Percentiles rank a stretch among this genome's conserved stretches.
These are phyloP conservation scores for Zygnema circumcarinatum DNA, from an alignment of 139 green algal species.

Conservation along the genomic window DNA sequence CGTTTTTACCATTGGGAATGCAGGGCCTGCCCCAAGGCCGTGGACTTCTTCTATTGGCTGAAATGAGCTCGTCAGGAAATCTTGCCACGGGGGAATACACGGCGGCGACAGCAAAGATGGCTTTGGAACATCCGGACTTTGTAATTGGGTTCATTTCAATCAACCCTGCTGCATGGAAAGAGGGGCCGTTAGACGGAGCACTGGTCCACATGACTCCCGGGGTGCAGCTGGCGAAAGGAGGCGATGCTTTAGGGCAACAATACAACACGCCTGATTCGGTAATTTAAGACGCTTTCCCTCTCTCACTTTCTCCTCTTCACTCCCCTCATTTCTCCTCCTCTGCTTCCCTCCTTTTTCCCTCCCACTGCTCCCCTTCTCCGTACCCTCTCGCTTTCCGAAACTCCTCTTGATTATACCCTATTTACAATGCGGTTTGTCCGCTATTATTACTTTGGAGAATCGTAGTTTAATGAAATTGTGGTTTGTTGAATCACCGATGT, in stretches of 20 bases:
- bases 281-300: conserved; percentile 30
- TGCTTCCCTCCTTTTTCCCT: conserved; percentile 6
- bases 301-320: not conserved
- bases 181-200: conserved; percentile 50
- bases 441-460: too few relatives aligned
- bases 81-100: conserved; percentile 92
- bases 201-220: conserved; percentile 99
- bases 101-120: conserved; percentile 78
- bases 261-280: conserved; percentile 91
- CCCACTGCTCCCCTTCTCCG: not conserved
- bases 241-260: conserved; percentile 95
- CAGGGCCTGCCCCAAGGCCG: conserved; percentile 65
- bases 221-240: conserved; percentile 87
- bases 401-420: not conserved
- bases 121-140: conserved; percentile 86
- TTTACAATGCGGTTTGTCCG: not conserved
- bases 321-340: not conserved
- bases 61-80: conserved; percentile 95
- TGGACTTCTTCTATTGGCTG: conserved; percentile 83
- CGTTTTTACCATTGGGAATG: too few relatives aligned
- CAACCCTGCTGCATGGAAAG: conserved; percentile 82
- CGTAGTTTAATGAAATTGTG: too few relatives aligned
- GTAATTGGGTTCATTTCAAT: conserved; percentile 99
- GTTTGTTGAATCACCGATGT: too few relatives aligned
- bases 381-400: not conserved